These are phyloP conservation scores for Eutrema salsugineum DNA, from an alignment of 441 rosid genomes.

Conservation along the genomic window DNA sequence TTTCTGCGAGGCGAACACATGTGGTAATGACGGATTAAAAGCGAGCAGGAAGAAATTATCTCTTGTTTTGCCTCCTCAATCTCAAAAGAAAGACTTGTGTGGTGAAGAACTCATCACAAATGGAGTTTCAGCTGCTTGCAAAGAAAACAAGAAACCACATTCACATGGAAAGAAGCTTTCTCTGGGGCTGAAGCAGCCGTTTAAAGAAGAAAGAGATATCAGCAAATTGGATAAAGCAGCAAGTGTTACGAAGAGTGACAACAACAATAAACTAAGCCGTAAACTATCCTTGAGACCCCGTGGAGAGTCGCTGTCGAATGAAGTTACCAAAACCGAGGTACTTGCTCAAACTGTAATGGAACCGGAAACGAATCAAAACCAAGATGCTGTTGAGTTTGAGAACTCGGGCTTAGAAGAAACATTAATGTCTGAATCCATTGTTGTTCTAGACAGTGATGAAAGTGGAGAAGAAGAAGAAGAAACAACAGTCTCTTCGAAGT, in stretches of 20 bases:
- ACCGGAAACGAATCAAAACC: slow-evolving; percentile 17
- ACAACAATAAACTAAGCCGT: not conserved
- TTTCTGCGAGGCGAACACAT: not conserved
- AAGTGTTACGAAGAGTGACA: slow-evolving; percentile 19
- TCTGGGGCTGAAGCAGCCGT: slow-evolving; percentile 36
- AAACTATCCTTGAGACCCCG: slow-evolving; percentile 33
- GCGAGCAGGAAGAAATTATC: slow-evolving; percentile 36
- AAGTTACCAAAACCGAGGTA: slow-evolving; percentile 3
- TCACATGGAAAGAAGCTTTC: slow-evolving; percentile 43
- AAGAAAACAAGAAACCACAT: slow-evolving; percentile 25
- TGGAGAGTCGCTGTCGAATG: slow-evolving; percentile 24
- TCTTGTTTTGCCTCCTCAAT: slow-evolving; percentile 32
- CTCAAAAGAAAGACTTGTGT: slow-evolving; percentile 25
- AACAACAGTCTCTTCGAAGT: slow-evolving; percentile 27
- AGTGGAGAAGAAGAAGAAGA: slow-evolving; percentile 64
- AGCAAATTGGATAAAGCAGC: not conserved
- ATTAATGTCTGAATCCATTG: slow-evolving; percentile 35
- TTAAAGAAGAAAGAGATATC: not conserved
- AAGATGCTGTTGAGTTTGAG: slow-evolving; percentile 10
- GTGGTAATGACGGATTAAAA: not conserved
- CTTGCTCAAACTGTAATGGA: not conserved
- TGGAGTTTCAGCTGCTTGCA: slow-evolving; percentile 13
- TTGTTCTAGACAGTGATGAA: slow-evolving; percentile 72
- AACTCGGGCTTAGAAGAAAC: slow-evolving; percentile 30
- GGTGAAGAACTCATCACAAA: not conserved